phyloP scores from a whole-genome alignment of 805 yeast species.

The Cyberlindnera mrakii region DNA sequence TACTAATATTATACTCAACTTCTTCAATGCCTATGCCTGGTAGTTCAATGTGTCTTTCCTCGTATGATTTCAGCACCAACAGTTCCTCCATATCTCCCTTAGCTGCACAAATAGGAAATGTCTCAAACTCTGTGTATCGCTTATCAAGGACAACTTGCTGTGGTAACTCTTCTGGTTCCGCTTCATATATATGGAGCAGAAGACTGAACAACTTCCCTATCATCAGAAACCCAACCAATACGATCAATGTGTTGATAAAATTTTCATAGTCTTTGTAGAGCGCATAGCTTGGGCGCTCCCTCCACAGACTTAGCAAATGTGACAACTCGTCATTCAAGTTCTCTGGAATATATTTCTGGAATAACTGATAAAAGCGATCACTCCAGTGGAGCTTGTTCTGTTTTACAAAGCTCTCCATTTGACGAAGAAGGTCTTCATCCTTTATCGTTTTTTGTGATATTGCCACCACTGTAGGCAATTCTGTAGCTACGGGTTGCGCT shows the following conservation, averaged over 20 bases:
- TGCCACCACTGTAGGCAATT: too few species aligned
- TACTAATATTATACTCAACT: background rate
- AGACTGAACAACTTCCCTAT: constrained; percentile 2
- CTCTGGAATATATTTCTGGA: constrained; percentile 6
- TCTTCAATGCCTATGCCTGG: background rate
- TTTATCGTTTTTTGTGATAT: too few species aligned
- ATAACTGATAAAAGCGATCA: background rate
- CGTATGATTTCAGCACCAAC: constrained; percentile 4
- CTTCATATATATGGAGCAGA: background rate
- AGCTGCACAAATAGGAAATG: constrained; percentile 10
- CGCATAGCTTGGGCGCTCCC: constrained; percentile 6
- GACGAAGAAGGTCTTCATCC: too few species aligned
- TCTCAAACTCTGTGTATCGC: constrained; percentile 10
- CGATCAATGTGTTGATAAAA: constrained; percentile 1
- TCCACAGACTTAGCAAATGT: constrained; percentile 1
- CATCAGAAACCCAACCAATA: constrained; percentile 1
- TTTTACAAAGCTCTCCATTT: too few species aligned
- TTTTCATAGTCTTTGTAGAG: constrained; percentile 7
- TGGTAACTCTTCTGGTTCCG: background rate
- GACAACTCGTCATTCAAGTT: constrained; percentile 1
- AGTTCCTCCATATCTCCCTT: constrained; percentile 11
- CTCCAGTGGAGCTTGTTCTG: too few species aligned
- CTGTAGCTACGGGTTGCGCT: too few species aligned
- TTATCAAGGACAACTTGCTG: background rate
- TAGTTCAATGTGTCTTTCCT: background rate